Evolutionary conservation across 768 basidiomycete genomes (phyloP).

Genomic region (Clavulina sp.): DNA sequence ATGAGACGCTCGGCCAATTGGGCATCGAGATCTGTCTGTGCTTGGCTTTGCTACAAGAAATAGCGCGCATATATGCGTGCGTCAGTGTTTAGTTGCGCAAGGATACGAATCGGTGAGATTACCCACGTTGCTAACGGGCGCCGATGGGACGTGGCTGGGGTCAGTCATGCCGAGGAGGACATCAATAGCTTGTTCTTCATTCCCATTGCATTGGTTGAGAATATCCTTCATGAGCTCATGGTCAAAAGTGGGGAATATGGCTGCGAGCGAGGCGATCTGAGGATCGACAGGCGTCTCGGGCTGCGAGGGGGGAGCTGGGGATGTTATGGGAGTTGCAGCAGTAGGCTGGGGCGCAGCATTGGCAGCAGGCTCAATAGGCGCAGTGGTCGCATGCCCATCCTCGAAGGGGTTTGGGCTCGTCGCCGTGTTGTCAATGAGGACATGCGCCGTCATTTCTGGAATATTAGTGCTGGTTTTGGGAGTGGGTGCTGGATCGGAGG

Average conservation of each 20-base stretch:
- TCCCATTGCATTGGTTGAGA: constrained; percentile 48
- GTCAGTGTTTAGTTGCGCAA: not conserved
- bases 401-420: too few species aligned
- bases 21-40: constrained; percentile 62
- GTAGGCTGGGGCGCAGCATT: too few species aligned
- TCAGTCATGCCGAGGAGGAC: constrained; percentile 72
- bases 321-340: too few species aligned
- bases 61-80: not conserved
- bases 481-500: too few species aligned
- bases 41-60: constrained; percentile 14
- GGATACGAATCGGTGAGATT: not conserved
- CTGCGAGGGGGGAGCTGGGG: too few species aligned
- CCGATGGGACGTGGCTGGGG: constrained; percentile 42
- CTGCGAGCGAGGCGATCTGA: constrained; percentile 34
- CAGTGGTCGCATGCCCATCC: not conserved
- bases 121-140: not conserved
- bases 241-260: constrained; percentile 72
- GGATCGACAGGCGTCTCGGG: too few species aligned
- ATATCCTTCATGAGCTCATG: constrained; percentile 53
- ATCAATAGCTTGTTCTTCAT: constrained; percentile 64
- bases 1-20: constrained; percentile 56
- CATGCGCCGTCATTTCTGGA: too few species aligned
- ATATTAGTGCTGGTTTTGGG: too few species aligned
- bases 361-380: not conserved
- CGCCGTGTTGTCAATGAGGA: too few species aligned